Evolutionary conservation across 306 rosid species (phyloP).

Genomic region (Fragaria vesca): DNA sequence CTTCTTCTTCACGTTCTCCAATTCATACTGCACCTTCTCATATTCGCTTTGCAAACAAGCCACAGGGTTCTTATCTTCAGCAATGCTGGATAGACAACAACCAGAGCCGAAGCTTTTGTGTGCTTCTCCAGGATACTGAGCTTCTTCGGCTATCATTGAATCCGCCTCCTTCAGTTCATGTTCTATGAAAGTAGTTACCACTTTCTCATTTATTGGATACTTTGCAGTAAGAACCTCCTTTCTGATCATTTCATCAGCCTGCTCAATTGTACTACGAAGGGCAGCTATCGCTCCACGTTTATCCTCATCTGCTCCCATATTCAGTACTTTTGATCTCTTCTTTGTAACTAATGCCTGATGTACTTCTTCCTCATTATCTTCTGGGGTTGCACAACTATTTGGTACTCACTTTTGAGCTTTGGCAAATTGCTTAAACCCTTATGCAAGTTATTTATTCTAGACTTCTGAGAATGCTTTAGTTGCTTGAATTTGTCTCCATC

Average conservation of each 20-base stretch:
- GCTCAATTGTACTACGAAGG: conserved; percentile 80
- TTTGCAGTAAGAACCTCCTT: conserved; percentile 68
- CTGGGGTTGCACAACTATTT: conserved; percentile 68
- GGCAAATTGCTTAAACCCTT: conserved; percentile 66
- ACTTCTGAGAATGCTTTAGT: conserved; percentile 58
- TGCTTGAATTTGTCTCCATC: conserved; percentile 65
- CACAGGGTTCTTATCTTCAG: conserved; percentile 71
- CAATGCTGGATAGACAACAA: conserved; percentile 79
- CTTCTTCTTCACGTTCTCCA: conserved; percentile 67
- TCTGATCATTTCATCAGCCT: conserved; percentile 73
- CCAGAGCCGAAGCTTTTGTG: conserved; percentile 75
- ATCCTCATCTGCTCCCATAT: conserved; percentile 52
- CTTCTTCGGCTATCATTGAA: conserved; percentile 65
- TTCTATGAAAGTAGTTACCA: conserved; percentile 42
- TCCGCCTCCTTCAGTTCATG: conserved; percentile 78
- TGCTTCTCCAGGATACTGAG: conserved; percentile 68
- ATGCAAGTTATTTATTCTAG: conserved; percentile 53
- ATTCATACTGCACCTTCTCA: conserved; percentile 59
- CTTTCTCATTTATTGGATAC: conserved; percentile 65
- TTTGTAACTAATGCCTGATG: conserved; percentile 76
- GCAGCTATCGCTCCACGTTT: conserved; percentile 65
- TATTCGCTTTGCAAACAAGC: conserved; percentile 71
- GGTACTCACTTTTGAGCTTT: conserved; percentile 79
- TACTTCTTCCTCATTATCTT: conserved; percentile 75
- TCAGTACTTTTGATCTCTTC: conserved; percentile 72